phyloP scores from a whole-genome alignment of 163 green algal species.

The Coccomyxa subellipsoidea region DNA sequence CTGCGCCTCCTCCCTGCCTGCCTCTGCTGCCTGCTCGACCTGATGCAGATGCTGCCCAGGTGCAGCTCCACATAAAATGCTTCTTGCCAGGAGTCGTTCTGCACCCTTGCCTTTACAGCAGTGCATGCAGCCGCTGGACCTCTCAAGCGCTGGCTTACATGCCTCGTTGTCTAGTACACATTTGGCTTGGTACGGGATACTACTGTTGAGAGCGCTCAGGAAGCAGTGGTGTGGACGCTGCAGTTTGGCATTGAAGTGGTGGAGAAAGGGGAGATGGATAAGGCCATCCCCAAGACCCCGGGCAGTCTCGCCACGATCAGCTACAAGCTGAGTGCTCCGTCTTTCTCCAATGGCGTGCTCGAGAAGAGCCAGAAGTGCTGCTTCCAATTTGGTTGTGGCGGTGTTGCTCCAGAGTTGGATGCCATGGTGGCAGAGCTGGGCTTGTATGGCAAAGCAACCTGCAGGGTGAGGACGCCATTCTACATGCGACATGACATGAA shows the following conservation, averaged over 20 bases:
- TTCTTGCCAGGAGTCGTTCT: no score
- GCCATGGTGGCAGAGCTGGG: not conserved
- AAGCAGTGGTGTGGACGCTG: not conserved
- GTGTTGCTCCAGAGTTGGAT: not conserved
- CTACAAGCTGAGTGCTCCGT: not conserved
- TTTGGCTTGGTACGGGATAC: not conserved
- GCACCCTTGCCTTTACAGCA: not conserved
- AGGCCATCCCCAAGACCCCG: not conserved
- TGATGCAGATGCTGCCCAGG: not conserved
- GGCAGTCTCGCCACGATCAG: not conserved
- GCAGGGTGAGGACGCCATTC: not conserved
- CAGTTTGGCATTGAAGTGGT: not conserved
- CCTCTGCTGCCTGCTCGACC: not conserved
- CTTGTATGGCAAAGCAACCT: not conserved
- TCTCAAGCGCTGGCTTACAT: no score
- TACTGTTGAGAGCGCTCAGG: not conserved
- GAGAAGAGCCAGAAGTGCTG: not conserved
- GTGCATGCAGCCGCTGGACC: not conserved
- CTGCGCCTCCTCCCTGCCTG: not conserved
- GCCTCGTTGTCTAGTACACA: no score
- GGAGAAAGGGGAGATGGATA: not conserved
- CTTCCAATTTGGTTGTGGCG: not conserved
- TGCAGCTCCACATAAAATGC: no score
- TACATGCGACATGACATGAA: no score
- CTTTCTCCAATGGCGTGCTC: not conserved